These are phyloP conservation scores for Mortierella sp. DNA, from an alignment of 371 early-diverging fungal species.

Conservation along the genomic window DNA sequence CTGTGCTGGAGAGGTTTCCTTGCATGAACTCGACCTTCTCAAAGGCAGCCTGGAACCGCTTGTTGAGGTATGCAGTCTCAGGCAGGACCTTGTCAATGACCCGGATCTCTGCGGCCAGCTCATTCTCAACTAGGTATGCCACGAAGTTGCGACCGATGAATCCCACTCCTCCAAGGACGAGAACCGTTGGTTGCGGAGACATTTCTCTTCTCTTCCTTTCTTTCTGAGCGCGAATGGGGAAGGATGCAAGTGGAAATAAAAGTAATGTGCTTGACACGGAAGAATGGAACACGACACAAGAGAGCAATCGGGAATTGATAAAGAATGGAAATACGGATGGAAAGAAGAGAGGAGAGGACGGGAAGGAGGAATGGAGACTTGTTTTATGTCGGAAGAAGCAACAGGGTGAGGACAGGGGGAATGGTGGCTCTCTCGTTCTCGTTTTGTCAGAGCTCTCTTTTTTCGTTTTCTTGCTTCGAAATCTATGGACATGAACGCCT, in stretches of 20 bases:
- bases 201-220: constrained; percentile 4
- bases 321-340: no score
- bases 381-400: no score
- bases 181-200: constrained; percentile 60
- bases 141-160: constrained; percentile 90
- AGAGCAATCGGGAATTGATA: no score
- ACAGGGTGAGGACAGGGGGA: no score
- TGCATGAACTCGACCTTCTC: constrained; percentile 85
- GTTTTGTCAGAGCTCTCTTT: no score
- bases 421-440: no score
- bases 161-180: constrained; percentile 87
- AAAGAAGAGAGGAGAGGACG: no score
- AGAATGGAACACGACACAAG: no score
- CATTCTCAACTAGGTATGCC: constrained; percentile 73
- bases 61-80: constrained; percentile 87
- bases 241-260: neutral
- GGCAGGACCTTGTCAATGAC: constrained; percentile 93
- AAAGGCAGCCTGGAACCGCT: constrained; percentile 75
- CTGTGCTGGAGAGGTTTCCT: constrained; percentile 82
- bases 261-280: no score
- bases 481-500: no score
- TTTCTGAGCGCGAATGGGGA: constrained; percentile 5
- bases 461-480: no score
- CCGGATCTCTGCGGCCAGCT: constrained; percentile 74
- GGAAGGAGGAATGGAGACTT: no score